Conservation (phyloP, 495 filamentous ascomycete species). For the Penicillium roqueforti region DNA sequence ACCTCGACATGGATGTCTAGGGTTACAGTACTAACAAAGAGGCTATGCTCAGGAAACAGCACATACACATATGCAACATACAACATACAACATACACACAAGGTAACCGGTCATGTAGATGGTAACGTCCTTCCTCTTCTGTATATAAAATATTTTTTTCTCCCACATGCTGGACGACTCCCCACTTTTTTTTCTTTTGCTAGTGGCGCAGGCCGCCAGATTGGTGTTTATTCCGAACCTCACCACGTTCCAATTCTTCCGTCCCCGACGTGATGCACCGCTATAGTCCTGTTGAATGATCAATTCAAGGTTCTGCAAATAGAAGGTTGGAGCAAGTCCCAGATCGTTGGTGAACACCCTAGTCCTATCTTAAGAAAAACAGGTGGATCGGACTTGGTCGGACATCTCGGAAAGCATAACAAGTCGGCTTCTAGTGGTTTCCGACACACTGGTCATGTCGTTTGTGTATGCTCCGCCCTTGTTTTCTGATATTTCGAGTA, state of each 20-base stretch:
- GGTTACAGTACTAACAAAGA: neutral
- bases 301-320: neutral
- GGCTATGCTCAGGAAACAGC: neutral
- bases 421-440: constrained; percentile 10
- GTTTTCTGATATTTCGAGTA: neutral
- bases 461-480: neutral
- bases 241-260: constrained; percentile 3
- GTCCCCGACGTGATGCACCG: neutral
- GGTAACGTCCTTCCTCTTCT: neutral
- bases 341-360: neutral
- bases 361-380: neutral
- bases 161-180: constrained; percentile 6
- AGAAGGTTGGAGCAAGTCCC: neutral
- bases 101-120: too few relatives aligned
- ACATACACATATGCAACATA: too few relatives aligned
- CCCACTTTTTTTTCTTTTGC: constrained; percentile 23
- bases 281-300: neutral
- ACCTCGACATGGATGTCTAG: neutral
- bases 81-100: too few relatives aligned
- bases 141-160: neutral
- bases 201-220: constrained; percentile 34
- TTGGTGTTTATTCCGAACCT: constrained; percentile 24
- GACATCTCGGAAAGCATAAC: constrained; percentile 16
- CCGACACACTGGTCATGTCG: constrained; percentile 2
- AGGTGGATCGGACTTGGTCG: constrained; percentile 13